Evolutionary conservation across 2,329 filamentous ascomycete species (phyloP).

Genomic region (Verticillium nonalfalfae): DNA sequence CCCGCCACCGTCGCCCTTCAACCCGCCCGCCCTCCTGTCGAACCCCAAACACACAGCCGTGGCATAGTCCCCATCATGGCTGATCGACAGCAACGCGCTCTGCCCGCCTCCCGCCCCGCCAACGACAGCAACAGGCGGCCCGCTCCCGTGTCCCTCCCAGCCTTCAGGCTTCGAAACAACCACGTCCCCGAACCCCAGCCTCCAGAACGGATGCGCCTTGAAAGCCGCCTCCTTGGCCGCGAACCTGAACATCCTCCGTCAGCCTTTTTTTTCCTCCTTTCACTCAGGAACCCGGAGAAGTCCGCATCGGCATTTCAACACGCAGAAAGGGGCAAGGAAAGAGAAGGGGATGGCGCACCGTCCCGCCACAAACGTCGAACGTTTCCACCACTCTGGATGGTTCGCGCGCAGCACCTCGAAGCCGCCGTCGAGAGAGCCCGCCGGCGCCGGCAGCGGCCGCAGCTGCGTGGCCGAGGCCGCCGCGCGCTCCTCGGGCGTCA

Average conservation of each 20-base stretch:
- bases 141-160: conserved; percentile 21
- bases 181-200: conserved; percentile 57
- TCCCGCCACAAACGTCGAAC: conserved; percentile 35
- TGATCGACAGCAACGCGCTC: conserved; percentile 70
- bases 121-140: conserved; percentile 39
- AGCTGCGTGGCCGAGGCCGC: conserved; percentile 5
- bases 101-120: conserved; percentile 29
- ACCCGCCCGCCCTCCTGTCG: conserved; percentile 9
- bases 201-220: conserved; percentile 60
- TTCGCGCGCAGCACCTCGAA: conserved; percentile 4
- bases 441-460: neutral
- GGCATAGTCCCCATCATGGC: conserved; percentile 81
- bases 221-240: conserved; percentile 71
- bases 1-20: neutral
- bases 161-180: conserved; percentile 26
- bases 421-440: neutral
- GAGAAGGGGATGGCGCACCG: conserved; percentile 24
- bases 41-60: conserved; percentile 60
- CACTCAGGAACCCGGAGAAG: neutral
- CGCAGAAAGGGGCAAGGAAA: neutral
- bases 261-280: neutral
- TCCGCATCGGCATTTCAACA: neutral
- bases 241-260: conserved; percentile 34
- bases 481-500: conserved; percentile 34
- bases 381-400: conserved; percentile 24